Conservation (phyloP, 495 filamentous ascomycete species). For the Hypoxylon intermedium region DNA sequence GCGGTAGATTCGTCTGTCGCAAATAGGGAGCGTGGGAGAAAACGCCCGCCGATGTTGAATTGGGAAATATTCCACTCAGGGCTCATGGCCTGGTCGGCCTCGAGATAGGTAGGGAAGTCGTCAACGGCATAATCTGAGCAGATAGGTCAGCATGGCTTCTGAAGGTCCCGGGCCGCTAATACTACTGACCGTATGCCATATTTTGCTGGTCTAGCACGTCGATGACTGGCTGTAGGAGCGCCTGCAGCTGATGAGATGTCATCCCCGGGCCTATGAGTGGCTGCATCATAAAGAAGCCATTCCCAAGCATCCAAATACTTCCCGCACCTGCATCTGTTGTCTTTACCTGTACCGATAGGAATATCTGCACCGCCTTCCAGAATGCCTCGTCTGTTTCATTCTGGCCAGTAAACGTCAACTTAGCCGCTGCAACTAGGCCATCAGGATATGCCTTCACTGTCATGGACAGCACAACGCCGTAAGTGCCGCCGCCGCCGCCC, state of each 20-base stretch:
- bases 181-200: not conserved
- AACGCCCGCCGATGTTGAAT: not conserved
- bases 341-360: not conserved
- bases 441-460: constrained; percentile 50
- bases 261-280: not conserved
- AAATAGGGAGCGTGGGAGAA: not conserved
- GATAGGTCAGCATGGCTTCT: not conserved
- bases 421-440: constrained; percentile 30
- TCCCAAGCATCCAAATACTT: not conserved
- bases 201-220: not conserved
- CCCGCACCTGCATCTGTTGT: not conserved
- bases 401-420: constrained; percentile 43
- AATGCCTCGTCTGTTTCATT: constrained; percentile 54
- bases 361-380: constrained; percentile 42
- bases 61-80: constrained; percentile 10
- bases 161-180: not conserved
- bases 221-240: not conserved
- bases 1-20: not conserved
- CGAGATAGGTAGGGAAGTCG: not conserved
- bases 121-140: not conserved
- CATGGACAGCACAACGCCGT: constrained; percentile 57
- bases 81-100: not conserved
- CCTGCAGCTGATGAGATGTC: not conserved
- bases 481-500: constrained; percentile 64
- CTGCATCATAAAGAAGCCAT: not conserved